Evolutionary conservation across 768 basidiomycete genomes (phyloP).

Genomic region (Daedalea quercina): DNA sequence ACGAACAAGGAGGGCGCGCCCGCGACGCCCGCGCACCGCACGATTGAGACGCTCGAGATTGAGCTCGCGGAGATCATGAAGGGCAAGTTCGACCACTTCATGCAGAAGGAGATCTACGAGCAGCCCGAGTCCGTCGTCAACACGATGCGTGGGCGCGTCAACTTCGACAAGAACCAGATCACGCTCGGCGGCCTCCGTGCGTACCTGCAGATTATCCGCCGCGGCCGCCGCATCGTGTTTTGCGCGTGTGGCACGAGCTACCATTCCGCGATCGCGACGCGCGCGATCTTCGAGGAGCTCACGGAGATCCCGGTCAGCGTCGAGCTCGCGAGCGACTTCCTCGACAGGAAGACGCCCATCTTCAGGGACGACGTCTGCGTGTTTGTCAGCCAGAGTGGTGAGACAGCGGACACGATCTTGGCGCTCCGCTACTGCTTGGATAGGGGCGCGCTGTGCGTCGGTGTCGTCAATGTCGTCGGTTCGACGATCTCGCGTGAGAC

Average conservation of each 20-base stretch:
- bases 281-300: conserved; percentile 97
- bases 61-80: conserved; percentile 99
- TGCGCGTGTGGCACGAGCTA: conserved; percentile 98
- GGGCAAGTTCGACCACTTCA: conserved; percentile 99
- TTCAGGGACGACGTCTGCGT: conserved; percentile 98
- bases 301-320: conserved; percentile 98
- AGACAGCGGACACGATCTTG: conserved; percentile 97
- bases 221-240: conserved; percentile 92
- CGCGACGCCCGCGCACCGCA: conserved; percentile 69
- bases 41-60: conserved; percentile 96
- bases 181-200: conserved; percentile 93
- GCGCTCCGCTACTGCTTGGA: conserved; percentile 95
- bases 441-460: conserved; percentile 91
- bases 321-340: conserved; percentile 95
- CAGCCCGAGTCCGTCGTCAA: conserved; percentile 99
- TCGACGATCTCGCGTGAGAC: conserved; percentile 97
- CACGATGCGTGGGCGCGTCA: conserved; percentile 99
- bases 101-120: conserved; percentile 99
- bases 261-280: conserved; percentile 94
- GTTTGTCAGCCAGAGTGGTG: conserved; percentile 95
- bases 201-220: conserved; percentile 92
- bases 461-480: conserved; percentile 98
- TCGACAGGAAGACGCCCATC: conserved; percentile 98
- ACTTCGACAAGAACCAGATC: conserved; percentile 89
- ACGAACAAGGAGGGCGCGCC: conserved; percentile 56